Evolutionary conservation across 306 rosid species (phyloP), one percentile per base, ranked within the genome.

Genomic region (Castanospermum australe): DNA sequence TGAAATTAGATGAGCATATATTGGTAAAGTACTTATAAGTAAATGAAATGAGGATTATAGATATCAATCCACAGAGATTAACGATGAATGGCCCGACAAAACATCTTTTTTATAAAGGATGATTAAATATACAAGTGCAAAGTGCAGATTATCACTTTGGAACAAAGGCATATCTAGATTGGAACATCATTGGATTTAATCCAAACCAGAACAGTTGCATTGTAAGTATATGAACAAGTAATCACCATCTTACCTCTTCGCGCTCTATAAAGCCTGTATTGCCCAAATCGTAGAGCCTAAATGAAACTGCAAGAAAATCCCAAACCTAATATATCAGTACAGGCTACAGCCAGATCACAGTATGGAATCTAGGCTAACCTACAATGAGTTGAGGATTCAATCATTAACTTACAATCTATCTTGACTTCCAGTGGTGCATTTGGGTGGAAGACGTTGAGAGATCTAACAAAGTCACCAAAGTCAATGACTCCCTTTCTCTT

Each of bases 371-470:
- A 51, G 30, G 60, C 36, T 60, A 68, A 45, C 45, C 32, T n/a
- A 28, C 7, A 36, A 54, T 33, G 25, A 76, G 68, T 74, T 24
- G 30, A 80, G 71, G 48, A 66, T 76, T 71, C 24, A 59, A 65
- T 52, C 73, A 42, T 45, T 67, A 71, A 90, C 93, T 79, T 87
- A 95, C 99, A 95, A 1, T 92, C 93, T 55, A 95, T 89, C 87
- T 95, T 95, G 83, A 81, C 98, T 80, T 95, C 96, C 65, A 73
- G 85, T 1, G 97, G 82, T 55, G 91, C 95, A 85, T 95, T 95
- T 62, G 99, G 99, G 81, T 95, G 99, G 84, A 95, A 95, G 75
- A 95, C 95, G 67, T 89, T 87, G 77, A 95, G 96, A 73, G 99
- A 86, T 88, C 94, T 88, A 33, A 95, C 99, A 67, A 95, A 95